Evolutionary conservation across 2,329 filamentous ascomycete genomes (phyloP), one percentile per base, ranked within the genome.

Genomic region (Colletotrichum siamense): DNA sequence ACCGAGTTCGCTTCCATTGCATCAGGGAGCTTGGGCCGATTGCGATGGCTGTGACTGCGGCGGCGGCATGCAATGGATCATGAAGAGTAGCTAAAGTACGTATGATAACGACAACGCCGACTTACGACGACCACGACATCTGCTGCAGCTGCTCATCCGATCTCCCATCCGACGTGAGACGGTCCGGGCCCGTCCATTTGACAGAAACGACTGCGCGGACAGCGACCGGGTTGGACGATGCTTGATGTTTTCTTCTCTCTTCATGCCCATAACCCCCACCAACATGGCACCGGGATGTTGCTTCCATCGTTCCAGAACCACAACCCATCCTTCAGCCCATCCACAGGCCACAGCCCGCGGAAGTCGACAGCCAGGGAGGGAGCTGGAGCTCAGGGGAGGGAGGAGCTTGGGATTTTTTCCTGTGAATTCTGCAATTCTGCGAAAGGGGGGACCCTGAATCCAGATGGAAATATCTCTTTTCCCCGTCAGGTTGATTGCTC

Each of bases 401-500:
- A 55, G 65, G 65, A 62, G 55, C 68, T 70, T 57, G 36, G 24
- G 59, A 63, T 13, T 63, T 63, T 16, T 26, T 59, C 55, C 55
- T 28, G 59, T 32, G 1, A 1, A 63, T 32, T 32, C n/a, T 22
- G 32, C 28, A 63, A 18, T 26, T 18, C 28, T n/a, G 64, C 39
- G 1, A 13, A 55, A 59, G 22, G 30, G 69, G 73, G 26, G 73
- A 68, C 73, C 69, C 69, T 73, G 69, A 76, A 26, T n/a, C 8
- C 44, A 52, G 3, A 52, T 24, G 44, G n/a, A 52, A 52, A 52
- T 52, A 52, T 52, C 44, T 52, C 44, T 44, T 28, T 18, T 7
- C 36, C 6, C 61, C 69, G n/a, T 68, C 69, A 64, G 15, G 55
- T 73, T 76, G 57, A 72, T 73, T 73, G 32, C 69, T 59, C 39